These are phyloP conservation scores for Emmonsia crescens DNA, from an alignment of 2,329 filamentous ascomycete species.

Conservation along the genomic window DNA sequence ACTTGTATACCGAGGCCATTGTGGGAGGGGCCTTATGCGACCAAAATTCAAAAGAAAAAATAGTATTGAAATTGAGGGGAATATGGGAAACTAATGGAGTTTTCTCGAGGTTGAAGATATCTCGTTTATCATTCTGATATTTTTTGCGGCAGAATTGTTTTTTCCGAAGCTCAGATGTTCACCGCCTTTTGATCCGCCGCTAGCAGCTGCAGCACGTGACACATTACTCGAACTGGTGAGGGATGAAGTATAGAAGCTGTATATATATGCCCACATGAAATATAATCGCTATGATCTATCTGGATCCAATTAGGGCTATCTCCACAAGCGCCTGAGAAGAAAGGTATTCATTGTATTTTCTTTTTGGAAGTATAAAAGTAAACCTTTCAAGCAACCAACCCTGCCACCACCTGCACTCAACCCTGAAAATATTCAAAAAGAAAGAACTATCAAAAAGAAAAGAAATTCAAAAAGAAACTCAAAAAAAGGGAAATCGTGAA, in stretches of 20 bases:
- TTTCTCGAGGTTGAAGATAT: neutral
- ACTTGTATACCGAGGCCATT: conserved; percentile 50
- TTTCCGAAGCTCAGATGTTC: neutral
- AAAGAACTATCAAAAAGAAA: neutral
- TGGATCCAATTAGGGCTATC: neutral
- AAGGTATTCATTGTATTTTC: neutral
- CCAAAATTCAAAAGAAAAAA: neutral
- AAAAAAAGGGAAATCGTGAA: neutral
- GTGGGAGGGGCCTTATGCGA: conserved; percentile 1
- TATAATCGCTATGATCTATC: neutral
- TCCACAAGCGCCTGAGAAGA: neutral
- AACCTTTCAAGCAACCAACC: neutral
- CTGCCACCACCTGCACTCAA: neutral
- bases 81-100: neutral
- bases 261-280: neutral
- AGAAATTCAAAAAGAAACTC: neutral
- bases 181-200: neutral
- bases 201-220: neutral
- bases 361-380: neutral
- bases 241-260: too few relatives aligned
- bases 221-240: neutral
- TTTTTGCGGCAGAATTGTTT: conserved; percentile 1
- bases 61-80: neutral
- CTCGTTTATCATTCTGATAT: neutral
- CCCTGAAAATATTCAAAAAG: neutral